phyloP scores from a whole-genome alignment of 441 rosid genomes.

The Macaranga tanarius region DNA sequence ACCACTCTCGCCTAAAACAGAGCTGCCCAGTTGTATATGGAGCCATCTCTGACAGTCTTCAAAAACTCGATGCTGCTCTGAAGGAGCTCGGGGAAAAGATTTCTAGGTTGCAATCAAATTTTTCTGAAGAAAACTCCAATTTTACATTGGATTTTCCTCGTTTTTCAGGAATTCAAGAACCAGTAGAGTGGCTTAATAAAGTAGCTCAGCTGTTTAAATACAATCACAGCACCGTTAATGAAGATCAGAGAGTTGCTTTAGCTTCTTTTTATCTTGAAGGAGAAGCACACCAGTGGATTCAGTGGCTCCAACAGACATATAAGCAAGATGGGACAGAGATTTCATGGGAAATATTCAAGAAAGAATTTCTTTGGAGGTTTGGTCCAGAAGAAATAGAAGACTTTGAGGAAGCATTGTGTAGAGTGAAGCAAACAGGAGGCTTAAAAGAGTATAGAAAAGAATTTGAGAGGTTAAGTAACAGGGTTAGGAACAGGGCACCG shows the following conservation, averaged over 20 bases:
- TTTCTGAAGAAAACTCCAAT: background rate
- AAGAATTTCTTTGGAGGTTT: background rate
- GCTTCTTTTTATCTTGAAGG: background rate
- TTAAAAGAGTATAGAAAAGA: background rate
- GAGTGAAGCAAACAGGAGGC: background rate
- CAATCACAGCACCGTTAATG: background rate
- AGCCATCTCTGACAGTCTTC: background rate
- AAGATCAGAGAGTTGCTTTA: background rate
- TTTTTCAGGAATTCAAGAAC: background rate
- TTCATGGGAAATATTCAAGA: background rate
- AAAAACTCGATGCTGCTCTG: background rate
- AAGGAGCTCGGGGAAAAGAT: background rate
- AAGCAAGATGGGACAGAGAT: background rate
- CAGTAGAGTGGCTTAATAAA: conserved; percentile 9
- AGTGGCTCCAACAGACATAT: background rate
- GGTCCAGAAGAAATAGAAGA: background rate
- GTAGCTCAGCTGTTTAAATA: background rate
- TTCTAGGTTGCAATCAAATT: background rate
- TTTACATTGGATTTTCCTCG: background rate
- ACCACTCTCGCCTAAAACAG: background rate
- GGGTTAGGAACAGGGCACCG: background rate
- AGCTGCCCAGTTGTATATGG: too few species aligned
- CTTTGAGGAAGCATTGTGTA: background rate
- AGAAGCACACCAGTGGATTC: background rate
- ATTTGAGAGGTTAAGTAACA: background rate